These are phyloP conservation scores for Penicillium sp. DNA, from an alignment of 2,329 filamentous ascomycete genomes.

Conservation along the genomic window DNA sequence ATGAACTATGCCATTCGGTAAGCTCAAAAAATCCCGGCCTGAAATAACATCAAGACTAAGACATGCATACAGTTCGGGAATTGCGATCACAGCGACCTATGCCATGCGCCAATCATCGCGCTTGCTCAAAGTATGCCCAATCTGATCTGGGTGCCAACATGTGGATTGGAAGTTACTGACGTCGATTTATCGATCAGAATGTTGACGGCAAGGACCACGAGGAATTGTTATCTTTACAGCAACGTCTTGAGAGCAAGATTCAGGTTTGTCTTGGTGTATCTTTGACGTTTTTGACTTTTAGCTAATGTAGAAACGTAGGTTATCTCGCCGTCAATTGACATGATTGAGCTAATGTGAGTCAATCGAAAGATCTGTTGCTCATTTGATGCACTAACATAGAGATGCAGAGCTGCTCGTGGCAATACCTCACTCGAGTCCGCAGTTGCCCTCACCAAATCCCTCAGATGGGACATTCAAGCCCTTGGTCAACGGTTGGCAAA, in stretches of 20 bases:
- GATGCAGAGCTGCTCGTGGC: conserved; percentile 67
- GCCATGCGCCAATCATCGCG: conserved; percentile 82
- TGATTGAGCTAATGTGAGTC: conserved; percentile 83
- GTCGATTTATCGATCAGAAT: conserved; percentile 51
- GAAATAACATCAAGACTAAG: conserved; percentile 18
- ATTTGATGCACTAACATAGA: background rate
- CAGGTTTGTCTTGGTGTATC: conserved; percentile 64
- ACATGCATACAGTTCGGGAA: conserved; percentile 64
- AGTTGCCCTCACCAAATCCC: conserved; percentile 77
- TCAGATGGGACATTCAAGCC: conserved; percentile 81
- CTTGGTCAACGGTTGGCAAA: conserved; percentile 76
- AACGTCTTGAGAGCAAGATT: conserved; percentile 82
- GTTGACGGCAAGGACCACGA: conserved; percentile 74
- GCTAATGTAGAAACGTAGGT: conserved; percentile 59
- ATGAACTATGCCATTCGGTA: conserved; percentile 88
- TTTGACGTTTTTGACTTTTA: conserved; percentile 3
- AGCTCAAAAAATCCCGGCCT: conserved; percentile 33
- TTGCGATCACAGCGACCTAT: conserved; percentile 83
- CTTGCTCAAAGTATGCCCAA: conserved; percentile 66
- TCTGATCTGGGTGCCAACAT: background rate
- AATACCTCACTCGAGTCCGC: conserved; percentile 85
- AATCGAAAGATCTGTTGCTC: no score
- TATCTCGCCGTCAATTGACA: conserved; percentile 86
- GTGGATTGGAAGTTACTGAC: conserved; percentile 13
- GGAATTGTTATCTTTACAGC: conserved; percentile 74